Base-by-base conservation (phyloP, 78 protist genomes). In the Dictyostelium capitatum region DNA sequence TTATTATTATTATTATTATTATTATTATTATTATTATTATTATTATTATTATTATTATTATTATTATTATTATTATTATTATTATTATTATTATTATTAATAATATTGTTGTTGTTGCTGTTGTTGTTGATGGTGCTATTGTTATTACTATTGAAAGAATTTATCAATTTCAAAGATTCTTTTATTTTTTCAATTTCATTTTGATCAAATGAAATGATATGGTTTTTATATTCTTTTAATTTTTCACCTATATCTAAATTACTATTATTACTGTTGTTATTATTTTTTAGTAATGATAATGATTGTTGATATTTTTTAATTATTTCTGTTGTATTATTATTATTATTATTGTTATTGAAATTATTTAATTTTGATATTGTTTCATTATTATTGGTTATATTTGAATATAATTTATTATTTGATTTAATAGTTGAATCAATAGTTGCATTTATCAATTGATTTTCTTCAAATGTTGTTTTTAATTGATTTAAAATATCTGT, bases 301-400 rank as follows among this genome's bases (percentile, higher is more conserved):
- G 65, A 56, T 56, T 56, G 28, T 56, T 56, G 65, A 56, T 56
- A 56, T 56, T 56, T 56, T 56, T 56, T 56, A n/a, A 56, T 56
- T 20, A 56, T 56, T 8, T 56, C n/a, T 6, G 17, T 53, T 9
- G 19, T 53, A 19, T 53, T n/a, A 15, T 17, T 1, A 53, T 53
- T 17, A 53, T 9, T 51, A 51, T n/a, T n/a, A n/a, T n/a, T n/a
- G n/a, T n/a, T n/a, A 1, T 56, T 56, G 17, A 56, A 56, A 56
- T 56, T n/a, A 56, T 56, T 56, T 8, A 56, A n/a, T n/a, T n/a
- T 56, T 56, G 65, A 56, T 1, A 56, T 56, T 56, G 65, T 20
- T 56, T 19, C 1, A 20, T 6, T 20, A 56, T 56, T 11, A 7
- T 19, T 19, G 65, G n/a, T n/a, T 20, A 56, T 56, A n/a, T 0